A percentile compares a stretch with the other conserved stretches of the same genome.
These are phyloP conservation scores for Leccinellum rugosiceps DNA, from an alignment of 768 basidiomycete genomes.

Conservation along the genomic window DNA sequence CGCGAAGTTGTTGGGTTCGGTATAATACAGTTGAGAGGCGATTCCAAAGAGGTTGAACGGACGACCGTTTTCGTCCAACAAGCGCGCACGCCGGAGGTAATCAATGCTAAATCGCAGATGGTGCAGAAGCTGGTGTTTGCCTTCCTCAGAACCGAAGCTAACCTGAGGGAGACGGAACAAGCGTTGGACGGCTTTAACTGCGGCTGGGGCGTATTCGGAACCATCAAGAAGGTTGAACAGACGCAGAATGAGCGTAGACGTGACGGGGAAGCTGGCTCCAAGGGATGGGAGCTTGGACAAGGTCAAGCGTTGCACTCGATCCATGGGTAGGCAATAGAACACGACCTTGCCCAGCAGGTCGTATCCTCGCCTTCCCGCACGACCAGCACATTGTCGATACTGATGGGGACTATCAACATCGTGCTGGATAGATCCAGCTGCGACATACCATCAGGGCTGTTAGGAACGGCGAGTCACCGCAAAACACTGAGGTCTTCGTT, in stretches of 20 bases:
- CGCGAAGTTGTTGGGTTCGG: slow-evolving; percentile 70
- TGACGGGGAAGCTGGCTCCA: slow-evolving; percentile 62
- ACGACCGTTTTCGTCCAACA: slow-evolving; percentile 51
- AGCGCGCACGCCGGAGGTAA: slow-evolving; percentile 55
- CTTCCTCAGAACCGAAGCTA: slow-evolving; percentile 52
- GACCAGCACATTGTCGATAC: slow-evolving; percentile 74
- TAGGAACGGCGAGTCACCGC: slow-evolving; percentile 56
- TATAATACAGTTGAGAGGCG: slow-evolving; percentile 56
- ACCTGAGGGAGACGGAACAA: slow-evolving; percentile 58
- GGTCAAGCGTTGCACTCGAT: slow-evolving; percentile 60
- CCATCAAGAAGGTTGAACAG: slow-evolving; percentile 65
- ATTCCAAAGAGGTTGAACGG: slow-evolving; percentile 57
- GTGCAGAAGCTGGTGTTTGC: slow-evolving; percentile 56
- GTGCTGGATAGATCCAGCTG: background rate
- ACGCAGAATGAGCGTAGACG: slow-evolving; percentile 61
- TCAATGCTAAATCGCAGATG: slow-evolving; percentile 71
- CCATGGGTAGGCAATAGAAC: slow-evolving; percentile 65
- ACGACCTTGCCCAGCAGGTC: slow-evolving; percentile 69
- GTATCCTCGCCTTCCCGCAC: slow-evolving; percentile 70
- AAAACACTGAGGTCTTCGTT: slow-evolving; percentile 61
- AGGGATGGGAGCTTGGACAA: slow-evolving; percentile 62
- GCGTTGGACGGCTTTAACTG: slow-evolving; percentile 48
- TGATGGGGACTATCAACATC: slow-evolving; percentile 20
- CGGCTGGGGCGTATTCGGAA: slow-evolving; percentile 47
- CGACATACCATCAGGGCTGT: slow-evolving; percentile 55